Conservation (phyloP, 805 yeast species). For the Vanderwaltozyma polyspora region DNA sequence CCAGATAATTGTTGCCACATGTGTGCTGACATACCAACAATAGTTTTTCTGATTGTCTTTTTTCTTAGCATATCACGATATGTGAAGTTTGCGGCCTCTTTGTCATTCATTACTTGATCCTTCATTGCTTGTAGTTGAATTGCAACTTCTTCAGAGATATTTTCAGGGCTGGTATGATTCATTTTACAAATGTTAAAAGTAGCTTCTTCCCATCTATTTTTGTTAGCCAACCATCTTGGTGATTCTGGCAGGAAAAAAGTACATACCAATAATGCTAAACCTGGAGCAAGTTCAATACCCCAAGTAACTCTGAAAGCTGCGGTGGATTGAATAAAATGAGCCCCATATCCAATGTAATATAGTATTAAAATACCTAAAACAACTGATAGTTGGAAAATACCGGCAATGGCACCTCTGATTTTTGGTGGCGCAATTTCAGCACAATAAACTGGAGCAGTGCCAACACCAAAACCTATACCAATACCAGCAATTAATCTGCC, state of each 20-base stretch:
- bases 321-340: constrained; percentile 40
- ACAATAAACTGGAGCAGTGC: constrained; percentile 78
- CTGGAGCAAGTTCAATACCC: constrained; percentile 57
- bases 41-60: constrained; percentile 46
- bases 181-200: constrained; percentile 34
- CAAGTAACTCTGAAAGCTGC: constrained; percentile 74
- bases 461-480: constrained; percentile 67
- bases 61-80: constrained; percentile 32
- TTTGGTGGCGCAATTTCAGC: constrained; percentile 61
- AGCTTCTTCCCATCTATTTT: constrained; percentile 43
- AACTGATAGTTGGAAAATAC: constrained; percentile 60
- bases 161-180: constrained; percentile 15
- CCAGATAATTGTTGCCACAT: constrained; percentile 44
- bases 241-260: constrained; percentile 48
- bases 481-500: constrained; percentile 53
- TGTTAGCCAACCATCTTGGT: constrained; percentile 58
- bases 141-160: constrained; percentile 27
- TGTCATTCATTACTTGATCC: constrained; percentile 27
- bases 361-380: constrained; percentile 51
- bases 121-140: constrained; percentile 20
- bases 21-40: constrained; percentile 42
- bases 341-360: constrained; percentile 46
- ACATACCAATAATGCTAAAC: constrained; percentile 31
- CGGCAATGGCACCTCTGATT: constrained; percentile 56
- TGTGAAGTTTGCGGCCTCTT: constrained; percentile 1